A percentile compares a stretch with the other conserved stretches of the same genome.
Conservation (phyloP, 2,329 filamentous ascomycete species). For the Ophiostoma perfectum region DNA sequence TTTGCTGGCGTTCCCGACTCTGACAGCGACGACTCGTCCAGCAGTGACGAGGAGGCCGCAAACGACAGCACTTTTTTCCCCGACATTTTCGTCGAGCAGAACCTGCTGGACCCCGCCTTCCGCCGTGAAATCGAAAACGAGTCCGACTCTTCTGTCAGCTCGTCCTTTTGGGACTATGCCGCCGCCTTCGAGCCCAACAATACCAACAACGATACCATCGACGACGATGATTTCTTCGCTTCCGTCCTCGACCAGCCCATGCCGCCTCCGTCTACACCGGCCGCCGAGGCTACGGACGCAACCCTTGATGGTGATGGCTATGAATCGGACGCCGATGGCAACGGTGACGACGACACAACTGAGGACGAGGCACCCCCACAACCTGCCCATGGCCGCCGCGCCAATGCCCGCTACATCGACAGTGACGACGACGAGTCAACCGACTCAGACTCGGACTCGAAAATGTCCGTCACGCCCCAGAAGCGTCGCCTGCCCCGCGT, state of each 20-base stretch:
- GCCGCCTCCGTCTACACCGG: slow-evolving; percentile 23
- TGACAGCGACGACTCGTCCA: slow-evolving; percentile 56
- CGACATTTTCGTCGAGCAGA: slow-evolving; percentile 73
- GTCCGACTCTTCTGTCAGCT: slow-evolving; percentile 51
- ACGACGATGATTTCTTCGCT: slow-evolving; percentile 30
- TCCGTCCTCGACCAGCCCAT: neutral
- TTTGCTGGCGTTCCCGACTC: slow-evolving; percentile 64
- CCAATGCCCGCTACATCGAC: slow-evolving; percentile 34
- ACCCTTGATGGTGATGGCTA: slow-evolving; percentile 3
- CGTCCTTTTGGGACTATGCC: slow-evolving; percentile 60
- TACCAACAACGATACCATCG: neutral
- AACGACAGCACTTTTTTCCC: slow-evolving; percentile 64
- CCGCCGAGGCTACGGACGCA: neutral
- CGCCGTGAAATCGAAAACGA: slow-evolving; percentile 68
- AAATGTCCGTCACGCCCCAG: slow-evolving; percentile 40
- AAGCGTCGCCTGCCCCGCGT: slow-evolving; percentile 50
- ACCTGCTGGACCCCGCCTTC: slow-evolving; percentile 64
- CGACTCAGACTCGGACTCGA: slow-evolving; percentile 50
- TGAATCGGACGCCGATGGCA: slow-evolving; percentile 37
- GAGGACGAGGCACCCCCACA: slow-evolving; percentile 52
- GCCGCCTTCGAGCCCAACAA: slow-evolving; percentile 37
- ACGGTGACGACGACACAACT: slow-evolving; percentile 58
- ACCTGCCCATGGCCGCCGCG: slow-evolving; percentile 45
- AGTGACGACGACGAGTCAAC: slow-evolving; percentile 43
- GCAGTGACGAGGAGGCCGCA: slow-evolving; percentile 48